Evolutionary conservation across 148 eudicot genomes (phyloP).

Genomic region (Dysphania ambrosioides): DNA sequence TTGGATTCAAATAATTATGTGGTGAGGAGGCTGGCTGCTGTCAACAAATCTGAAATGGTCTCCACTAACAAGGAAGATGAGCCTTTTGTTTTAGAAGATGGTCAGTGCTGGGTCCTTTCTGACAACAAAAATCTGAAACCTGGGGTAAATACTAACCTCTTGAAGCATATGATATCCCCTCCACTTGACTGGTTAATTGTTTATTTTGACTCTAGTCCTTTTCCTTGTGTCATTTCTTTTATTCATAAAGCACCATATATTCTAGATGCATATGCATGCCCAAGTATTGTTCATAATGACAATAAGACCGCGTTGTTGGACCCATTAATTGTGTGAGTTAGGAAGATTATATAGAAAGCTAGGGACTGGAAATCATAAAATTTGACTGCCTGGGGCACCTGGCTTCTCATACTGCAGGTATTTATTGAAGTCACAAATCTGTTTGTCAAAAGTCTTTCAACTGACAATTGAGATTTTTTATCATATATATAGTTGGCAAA

Average conservation of each 20-base stretch:
- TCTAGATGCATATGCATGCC: background rate
- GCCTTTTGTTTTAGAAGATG: constrained; percentile 27
- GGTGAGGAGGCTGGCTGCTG: constrained; percentile 30
- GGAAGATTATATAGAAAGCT: too few relatives aligned
- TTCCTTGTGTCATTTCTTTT: background rate
- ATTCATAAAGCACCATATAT: background rate
- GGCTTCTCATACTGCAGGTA: too few relatives aligned
- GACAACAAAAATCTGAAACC: constrained; percentile 21
- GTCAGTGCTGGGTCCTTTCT: constrained; percentile 31
- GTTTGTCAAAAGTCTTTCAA: too few relatives aligned
- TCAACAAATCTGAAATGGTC: constrained; percentile 24
- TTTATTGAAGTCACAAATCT: too few relatives aligned
- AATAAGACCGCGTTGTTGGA: too few relatives aligned
- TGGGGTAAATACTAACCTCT: constrained; percentile 17
- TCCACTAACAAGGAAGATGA: constrained; percentile 23
- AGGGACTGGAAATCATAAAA: too few relatives aligned
- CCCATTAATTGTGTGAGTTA: too few relatives aligned
- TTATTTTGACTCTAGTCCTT: background rate
- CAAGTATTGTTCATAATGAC: too few relatives aligned
- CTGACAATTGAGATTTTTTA: background rate
- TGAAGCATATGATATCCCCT: background rate
- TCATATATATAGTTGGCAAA: background rate
- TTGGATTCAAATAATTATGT: constrained; percentile 6
- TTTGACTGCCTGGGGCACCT: too few relatives aligned
- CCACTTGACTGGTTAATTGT: background rate